A percentile compares a stretch with the other conserved stretches of the same genome.
These are phyloP conservation scores for Claviceps purpurea DNA, from an alignment of 2,329 filamentous ascomycete species.

Conservation along the genomic window DNA sequence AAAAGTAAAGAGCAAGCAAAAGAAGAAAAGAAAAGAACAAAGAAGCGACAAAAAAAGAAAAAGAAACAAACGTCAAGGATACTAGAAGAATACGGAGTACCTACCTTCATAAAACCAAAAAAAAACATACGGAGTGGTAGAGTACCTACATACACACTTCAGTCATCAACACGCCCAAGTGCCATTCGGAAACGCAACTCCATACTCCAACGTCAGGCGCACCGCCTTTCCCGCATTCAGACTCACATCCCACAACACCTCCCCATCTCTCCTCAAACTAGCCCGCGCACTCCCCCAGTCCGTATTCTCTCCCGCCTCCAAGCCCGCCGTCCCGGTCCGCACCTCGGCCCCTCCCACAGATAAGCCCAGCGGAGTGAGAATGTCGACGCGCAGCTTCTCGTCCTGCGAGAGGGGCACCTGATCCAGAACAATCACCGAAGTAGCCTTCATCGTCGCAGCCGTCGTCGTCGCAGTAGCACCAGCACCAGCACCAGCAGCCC, in stretches of 20 bases:
- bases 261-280: constrained; percentile 36
- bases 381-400: constrained; percentile 35
- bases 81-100: no score
- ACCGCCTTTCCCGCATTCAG: constrained; percentile 40
- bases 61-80: no score
- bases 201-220: constrained; percentile 45
- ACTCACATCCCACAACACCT: constrained; percentile 41
- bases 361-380: constrained; percentile 34
- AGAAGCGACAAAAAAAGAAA: no score
- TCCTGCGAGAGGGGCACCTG: constrained; percentile 46
- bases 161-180: constrained; percentile 16
- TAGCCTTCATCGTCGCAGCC: constrained; percentile 12
- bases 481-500: constrained; percentile 11
- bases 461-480: no score
- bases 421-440: constrained; percentile 37
- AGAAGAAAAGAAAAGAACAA: no score
- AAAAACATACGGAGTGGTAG: background rate
- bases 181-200: constrained; percentile 37
- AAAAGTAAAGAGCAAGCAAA: no score
- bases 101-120: background rate
- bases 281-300: constrained; percentile 38
- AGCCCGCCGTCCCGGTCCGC: constrained; percentile 15
- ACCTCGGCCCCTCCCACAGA: constrained; percentile 22
- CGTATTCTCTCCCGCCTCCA: constrained; percentile 13
- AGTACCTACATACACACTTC: background rate